Percentiles rank a stretch among this genome's conserved stretches.
Evolutionary conservation across 2,329 filamentous ascomycete genomes (phyloP).

Genomic region (Calonectria crousiana): DNA sequence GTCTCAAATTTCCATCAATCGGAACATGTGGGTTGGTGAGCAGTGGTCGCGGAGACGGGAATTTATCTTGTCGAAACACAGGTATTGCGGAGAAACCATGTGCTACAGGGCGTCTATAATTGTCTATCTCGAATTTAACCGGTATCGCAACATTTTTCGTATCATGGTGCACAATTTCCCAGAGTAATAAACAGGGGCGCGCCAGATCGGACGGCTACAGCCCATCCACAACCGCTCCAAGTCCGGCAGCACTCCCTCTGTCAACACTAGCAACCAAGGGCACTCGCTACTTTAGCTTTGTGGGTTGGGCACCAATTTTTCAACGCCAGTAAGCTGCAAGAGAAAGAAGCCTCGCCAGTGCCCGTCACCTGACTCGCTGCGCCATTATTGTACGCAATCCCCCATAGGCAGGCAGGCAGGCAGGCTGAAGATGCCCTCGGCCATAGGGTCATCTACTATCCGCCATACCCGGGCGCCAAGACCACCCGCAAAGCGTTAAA

Average conservation of each 20-base stretch:
- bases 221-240: not conserved
- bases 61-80: not conserved
- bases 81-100: not conserved
- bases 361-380: constrained; percentile 3
- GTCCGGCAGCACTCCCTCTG: not conserved
- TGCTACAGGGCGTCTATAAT: not conserved
- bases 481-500: not conserved
- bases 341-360: not conserved
- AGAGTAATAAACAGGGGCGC: not conserved
- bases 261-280: not conserved
- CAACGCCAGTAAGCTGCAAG: not conserved
- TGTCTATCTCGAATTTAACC: not conserved
- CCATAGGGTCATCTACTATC: not conserved
- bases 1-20: constrained; percentile 10
- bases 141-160: constrained; percentile 5
- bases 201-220: not conserved
- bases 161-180: not conserved
- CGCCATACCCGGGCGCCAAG: constrained; percentile 1
- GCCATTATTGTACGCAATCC: not conserved
- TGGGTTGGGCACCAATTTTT: not conserved
- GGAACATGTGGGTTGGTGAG: not conserved
- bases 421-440: not conserved
- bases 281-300: not conserved
- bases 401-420: not conserved
- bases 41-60: not conserved